These are phyloP conservation scores for Glycine tomentella DNA, from an alignment of 306 rosid genomes.

Conservation along the genomic window DNA sequence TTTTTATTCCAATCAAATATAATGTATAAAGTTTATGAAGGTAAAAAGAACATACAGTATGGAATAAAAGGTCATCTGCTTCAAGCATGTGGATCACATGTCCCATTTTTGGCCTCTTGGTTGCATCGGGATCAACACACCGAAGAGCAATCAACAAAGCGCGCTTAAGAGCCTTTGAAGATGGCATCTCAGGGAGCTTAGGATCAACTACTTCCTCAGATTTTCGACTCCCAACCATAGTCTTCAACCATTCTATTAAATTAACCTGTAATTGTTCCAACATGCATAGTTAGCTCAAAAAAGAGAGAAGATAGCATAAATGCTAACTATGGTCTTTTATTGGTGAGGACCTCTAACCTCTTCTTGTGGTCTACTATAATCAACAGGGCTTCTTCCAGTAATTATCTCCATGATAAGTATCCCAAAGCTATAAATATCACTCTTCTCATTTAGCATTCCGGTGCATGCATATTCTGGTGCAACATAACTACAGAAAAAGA, in stretches of 20 bases:
- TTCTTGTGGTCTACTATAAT: constrained; percentile 84
- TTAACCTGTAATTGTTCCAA: constrained; percentile 64
- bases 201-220: constrained; percentile 89
- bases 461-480: constrained; percentile 99
- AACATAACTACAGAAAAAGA: constrained; percentile 73
- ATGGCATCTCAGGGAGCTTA: constrained; percentile 84
- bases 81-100: constrained; percentile 98
- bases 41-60: constrained; percentile 57
- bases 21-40: background rate
- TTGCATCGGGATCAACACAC: constrained; percentile 94
- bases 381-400: constrained; percentile 93
- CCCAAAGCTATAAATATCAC: constrained; percentile 94
- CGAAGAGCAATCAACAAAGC: constrained; percentile 85
- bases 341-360: constrained; percentile 65
- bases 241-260: constrained; percentile 93
- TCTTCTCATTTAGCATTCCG: constrained; percentile 95
- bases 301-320: background rate
- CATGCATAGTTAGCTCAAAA: constrained; percentile 38
- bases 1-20: constrained; percentile 4
- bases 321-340: constrained; percentile 2
- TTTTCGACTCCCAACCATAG: constrained; percentile 84
- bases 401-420: constrained; percentile 92
- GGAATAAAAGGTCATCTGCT: constrained; percentile 80
- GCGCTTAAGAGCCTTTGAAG: constrained; percentile 93
- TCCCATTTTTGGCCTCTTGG: constrained; percentile 98